Base-by-base conservation (phyloP, 129 eudicot species). In the Glebionis coronaria region DNA sequence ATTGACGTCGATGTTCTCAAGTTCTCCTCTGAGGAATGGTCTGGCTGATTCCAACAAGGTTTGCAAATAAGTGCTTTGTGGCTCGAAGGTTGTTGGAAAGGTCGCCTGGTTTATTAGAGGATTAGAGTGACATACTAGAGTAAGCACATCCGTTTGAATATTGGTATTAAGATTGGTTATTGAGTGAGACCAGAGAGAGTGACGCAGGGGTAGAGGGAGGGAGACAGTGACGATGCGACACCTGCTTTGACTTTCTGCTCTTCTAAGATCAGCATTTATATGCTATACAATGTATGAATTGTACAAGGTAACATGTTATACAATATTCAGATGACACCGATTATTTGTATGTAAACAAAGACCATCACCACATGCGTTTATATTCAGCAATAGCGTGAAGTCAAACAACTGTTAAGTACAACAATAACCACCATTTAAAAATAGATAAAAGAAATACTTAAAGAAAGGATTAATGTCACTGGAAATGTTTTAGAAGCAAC, bases 21-120 rank as follows among this genome's bases (percentile, higher is more conserved):
- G 84, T 40, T 88, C 83, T n/a, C 95, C 87, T 5, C 90, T 73
- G 74, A 85, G 95, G 76, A 88, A 92, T 1, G 95, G 98, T 0
- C 80, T 77, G 57, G 93, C 88, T 3, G 86, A 75, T 15, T 67
- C 80, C 11, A 91, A 29, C 1, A 87, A 75, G 64, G 55, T 12
- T 44, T 81, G 84, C 58, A 81, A 77, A 3, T 81, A 53, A 12
- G 18, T 15, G 44, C 10, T 16, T 19, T 56, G 79, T 47, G 79
- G 60, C 50, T 5, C 54, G 11, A 29, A 31, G 68, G 79, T 57
- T 67, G 73, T 3, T 29, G 11, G 49, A 56, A 28, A 51, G 56
- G 56, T 45, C 19, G 44, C 16, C 42, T 56, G 56, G 56, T 15
- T 51, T n/a, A 19, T 50, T n/a, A 50, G 20, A 50, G 5, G 21